Conservation (phyloP, 2,329 filamentous ascomycete species). For the Paraphoma sp. region DNA sequence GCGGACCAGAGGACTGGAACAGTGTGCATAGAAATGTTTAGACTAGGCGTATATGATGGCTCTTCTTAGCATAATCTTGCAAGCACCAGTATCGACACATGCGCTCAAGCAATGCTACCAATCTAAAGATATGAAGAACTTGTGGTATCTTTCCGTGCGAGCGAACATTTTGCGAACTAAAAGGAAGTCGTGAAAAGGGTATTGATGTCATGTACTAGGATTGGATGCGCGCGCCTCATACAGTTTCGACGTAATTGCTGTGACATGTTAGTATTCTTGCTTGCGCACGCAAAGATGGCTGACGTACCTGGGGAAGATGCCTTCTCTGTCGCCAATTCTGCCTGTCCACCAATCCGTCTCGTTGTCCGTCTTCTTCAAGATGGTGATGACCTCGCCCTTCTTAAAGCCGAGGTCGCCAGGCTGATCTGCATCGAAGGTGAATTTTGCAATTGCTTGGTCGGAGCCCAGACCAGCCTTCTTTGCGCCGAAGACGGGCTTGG, state of each 20-base stretch:
- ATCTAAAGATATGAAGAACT: conserved; percentile 15
- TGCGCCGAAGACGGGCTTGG: conserved; percentile 81
- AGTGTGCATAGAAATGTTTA: not conserved
- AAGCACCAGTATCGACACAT: no score
- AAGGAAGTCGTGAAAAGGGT: conserved; percentile 3
- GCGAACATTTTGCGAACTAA: not conserved
- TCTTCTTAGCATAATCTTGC: no score
- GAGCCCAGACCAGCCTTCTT: conserved; percentile 55
- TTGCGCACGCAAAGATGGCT: not conserved
- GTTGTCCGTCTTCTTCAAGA: conserved; percentile 92
- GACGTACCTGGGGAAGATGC: conserved; percentile 85
- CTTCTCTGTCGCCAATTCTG: conserved; percentile 80
- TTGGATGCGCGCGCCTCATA: conserved; percentile 14
- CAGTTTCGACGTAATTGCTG: conserved; percentile 52
- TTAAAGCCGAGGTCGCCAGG: conserved; percentile 93
- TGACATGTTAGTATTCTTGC: not conserved
- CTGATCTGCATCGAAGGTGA: conserved; percentile 93
- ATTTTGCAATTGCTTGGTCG: conserved; percentile 89
- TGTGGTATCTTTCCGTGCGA: conserved; percentile 20
- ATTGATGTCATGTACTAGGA: not conserved
- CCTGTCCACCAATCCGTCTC: conserved; percentile 99
- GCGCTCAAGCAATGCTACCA: not conserved
- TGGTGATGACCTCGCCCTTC: conserved; percentile 95
- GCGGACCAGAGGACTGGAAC: conserved; percentile 19
- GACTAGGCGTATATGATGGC: no score